Evolutionary conservation across 1,284 basidiomycete species (phyloP), one percentile per base, ranked within the genome.

Genomic region (Tylopilus sp.): DNA sequence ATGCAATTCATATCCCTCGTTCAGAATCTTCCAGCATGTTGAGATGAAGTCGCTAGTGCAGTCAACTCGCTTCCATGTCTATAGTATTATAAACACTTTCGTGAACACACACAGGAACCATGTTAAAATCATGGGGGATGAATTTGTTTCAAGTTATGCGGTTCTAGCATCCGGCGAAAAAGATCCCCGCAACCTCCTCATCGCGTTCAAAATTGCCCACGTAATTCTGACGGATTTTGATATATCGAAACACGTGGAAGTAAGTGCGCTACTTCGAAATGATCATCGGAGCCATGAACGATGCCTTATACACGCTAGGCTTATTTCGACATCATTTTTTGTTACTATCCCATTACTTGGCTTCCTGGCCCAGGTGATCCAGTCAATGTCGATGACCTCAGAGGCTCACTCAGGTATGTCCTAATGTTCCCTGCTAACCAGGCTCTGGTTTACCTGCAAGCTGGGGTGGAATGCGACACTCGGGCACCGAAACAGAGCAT

Each of bases 271-370:
- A 36, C 15, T 51, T 35, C 2, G 8, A 6, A 30, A 7, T 21
- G 28, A 40, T 37, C 5, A 12, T 15, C 13, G n/a, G 3, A 23
- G 40, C 19, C 35, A 37, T 30, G 26, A 47, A 36, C 15, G 7
- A 35, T 16, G 6, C 15, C 6, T 49, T 30, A 26, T 33, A 28
- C 34, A 35, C 36, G n/a, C 3, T 59, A 96, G 92, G 81, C 87
- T 49, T 74, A 99, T 51, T 99, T 97, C 71, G 92, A 99, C 63
- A 85, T 98, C 61, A 90, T 88, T 0, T 99, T 95, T 69, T 99
- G 97, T 70, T 99, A 99, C 70, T 99, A 98, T 70, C 97, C 97
- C 1, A 99, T 99, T 57, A 93, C 93, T 1, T 99, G 97, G 74
- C 82, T 89, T 45, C 93, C 95, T 11, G 93, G 95, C 6, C 89